These are phyloP conservation scores for Yamadazyma akitaensis DNA, from an alignment of 805 yeast species.

Conservation along the genomic window DNA sequence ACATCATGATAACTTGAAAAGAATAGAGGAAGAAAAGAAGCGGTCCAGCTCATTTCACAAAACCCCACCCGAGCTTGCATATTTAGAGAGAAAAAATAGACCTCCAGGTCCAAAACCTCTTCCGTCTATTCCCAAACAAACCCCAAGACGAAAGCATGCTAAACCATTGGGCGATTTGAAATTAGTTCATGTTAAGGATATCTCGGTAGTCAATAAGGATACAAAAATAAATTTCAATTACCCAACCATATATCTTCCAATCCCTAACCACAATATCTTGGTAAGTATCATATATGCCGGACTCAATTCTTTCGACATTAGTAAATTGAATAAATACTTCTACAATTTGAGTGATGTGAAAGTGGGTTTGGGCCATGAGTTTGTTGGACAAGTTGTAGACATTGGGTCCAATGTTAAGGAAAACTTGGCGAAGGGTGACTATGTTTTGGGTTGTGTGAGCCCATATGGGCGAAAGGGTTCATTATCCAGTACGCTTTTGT, in stretches of 20 bases:
- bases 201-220: constrained; percentile 40
- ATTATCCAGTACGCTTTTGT: constrained; percentile 51
- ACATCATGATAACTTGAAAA: constrained; percentile 29
- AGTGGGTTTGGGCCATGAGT: constrained; percentile 68
- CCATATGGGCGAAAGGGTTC: constrained; percentile 56
- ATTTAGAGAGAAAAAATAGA: constrained; percentile 26
- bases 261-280: constrained; percentile 46
- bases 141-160: neutral
- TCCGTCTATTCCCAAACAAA: neutral
- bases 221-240: constrained; percentile 53
- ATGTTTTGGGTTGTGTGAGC: constrained; percentile 59
- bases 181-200: constrained; percentile 49
- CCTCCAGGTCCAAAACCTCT: constrained; percentile 10
- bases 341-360: constrained; percentile 52
- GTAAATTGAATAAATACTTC: constrained; percentile 54
- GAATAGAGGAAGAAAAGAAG: constrained; percentile 24
- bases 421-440: constrained; percentile 51
- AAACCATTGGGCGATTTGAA: constrained; percentile 44
- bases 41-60: constrained; percentile 35
- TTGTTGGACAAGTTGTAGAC: constrained; percentile 54
- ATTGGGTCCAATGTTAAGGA: constrained; percentile 44
- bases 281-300: constrained; percentile 60
- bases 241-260: constrained; percentile 47
- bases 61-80: constrained; percentile 41
- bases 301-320: constrained; percentile 63